Evolutionary conservation across 345 rosid genomes (phyloP).

Genomic region (Pugionium dolabratum): DNA sequence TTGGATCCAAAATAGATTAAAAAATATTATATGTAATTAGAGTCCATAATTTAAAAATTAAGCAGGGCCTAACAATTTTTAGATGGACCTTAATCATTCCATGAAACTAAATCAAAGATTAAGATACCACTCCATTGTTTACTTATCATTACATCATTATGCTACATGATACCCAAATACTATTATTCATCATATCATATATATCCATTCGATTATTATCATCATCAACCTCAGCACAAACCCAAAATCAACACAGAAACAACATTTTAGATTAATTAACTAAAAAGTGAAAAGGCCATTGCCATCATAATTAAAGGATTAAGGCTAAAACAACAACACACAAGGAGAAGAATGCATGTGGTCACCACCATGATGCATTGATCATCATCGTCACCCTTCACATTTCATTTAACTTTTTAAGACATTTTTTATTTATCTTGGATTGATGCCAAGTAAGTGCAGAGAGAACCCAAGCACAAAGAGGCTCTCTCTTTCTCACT

Average conservation of each 20-base stretch:
- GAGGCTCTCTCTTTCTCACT: slow-evolving; percentile 16
- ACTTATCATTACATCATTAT: slow-evolving; percentile 25
- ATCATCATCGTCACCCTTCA: slow-evolving; percentile 38
- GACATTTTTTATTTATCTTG: slow-evolving; percentile 30
- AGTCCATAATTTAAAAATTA: too few relatives aligned
- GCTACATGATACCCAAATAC: slow-evolving; percentile 29
- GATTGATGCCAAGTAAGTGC: slow-evolving; percentile 24
- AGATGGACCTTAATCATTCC: neutral
- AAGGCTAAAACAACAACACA: slow-evolving; percentile 34
- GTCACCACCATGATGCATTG: slow-evolving; percentile 38
- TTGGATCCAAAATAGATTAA: too few relatives aligned
- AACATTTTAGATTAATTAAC: slow-evolving; percentile 32
- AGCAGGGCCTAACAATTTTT: too few relatives aligned
- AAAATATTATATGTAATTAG: too few relatives aligned
- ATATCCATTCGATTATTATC: slow-evolving; percentile 22
- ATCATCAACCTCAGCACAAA: slow-evolving; percentile 21
- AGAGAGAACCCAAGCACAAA: slow-evolving; percentile 34
- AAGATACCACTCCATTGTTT: slow-evolving; percentile 7
- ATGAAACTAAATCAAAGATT: slow-evolving; percentile 2
- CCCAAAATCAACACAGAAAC: slow-evolving; percentile 28
- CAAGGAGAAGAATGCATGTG: slow-evolving; percentile 31
- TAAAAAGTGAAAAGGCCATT: slow-evolving; percentile 17
- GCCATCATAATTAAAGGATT: slow-evolving; percentile 36
- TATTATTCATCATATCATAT: slow-evolving; percentile 35
- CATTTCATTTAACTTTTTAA: slow-evolving; percentile 24